Percentiles rank a stretch among this genome's conserved stretches.
Evolutionary conservation across 768 basidiomycete genomes (phyloP).

Genomic region (Ephemerocybe angulata): DNA sequence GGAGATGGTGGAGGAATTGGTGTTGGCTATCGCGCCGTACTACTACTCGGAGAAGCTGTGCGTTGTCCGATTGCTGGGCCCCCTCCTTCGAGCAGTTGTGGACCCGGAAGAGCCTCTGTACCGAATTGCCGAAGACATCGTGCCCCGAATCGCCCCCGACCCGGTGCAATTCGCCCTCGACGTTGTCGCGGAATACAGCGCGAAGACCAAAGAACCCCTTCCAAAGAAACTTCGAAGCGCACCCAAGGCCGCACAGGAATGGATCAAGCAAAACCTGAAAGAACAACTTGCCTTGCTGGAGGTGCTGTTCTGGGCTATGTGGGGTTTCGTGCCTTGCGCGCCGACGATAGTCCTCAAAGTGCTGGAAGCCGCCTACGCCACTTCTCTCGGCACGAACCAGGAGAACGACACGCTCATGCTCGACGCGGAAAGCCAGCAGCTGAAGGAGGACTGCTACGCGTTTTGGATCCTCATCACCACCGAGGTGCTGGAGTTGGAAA

Average conservation of each 20-base stretch:
- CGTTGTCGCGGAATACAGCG: constrained; percentile 59
- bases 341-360: constrained; percentile 62
- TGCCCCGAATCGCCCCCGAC: constrained; percentile 63
- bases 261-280: constrained; percentile 70
- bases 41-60: constrained; percentile 78
- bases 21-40: constrained; percentile 75
- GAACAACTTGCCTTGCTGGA: constrained; percentile 83
- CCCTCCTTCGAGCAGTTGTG: constrained; percentile 66
- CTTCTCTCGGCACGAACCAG: constrained; percentile 63
- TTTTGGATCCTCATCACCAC: constrained; percentile 78
- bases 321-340: constrained; percentile 64
- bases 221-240: constrained; percentile 45
- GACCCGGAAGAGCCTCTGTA: constrained; percentile 53
- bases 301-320: constrained; percentile 87
- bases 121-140: constrained; percentile 46
- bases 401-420: constrained; percentile 60
- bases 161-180: constrained; percentile 56
- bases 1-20: constrained; percentile 51
- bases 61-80: constrained; percentile 63
- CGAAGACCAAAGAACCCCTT: constrained; percentile 47
- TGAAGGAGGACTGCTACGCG: constrained; percentile 64
- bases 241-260: constrained; percentile 56
- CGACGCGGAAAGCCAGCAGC: constrained; percentile 67
- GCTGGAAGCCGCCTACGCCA: constrained; percentile 60
- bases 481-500: constrained; percentile 79